These are phyloP conservation scores for Cercospora citrullina DNA, from an alignment of 2,329 filamentous ascomycete genomes.

Conservation along the genomic window DNA sequence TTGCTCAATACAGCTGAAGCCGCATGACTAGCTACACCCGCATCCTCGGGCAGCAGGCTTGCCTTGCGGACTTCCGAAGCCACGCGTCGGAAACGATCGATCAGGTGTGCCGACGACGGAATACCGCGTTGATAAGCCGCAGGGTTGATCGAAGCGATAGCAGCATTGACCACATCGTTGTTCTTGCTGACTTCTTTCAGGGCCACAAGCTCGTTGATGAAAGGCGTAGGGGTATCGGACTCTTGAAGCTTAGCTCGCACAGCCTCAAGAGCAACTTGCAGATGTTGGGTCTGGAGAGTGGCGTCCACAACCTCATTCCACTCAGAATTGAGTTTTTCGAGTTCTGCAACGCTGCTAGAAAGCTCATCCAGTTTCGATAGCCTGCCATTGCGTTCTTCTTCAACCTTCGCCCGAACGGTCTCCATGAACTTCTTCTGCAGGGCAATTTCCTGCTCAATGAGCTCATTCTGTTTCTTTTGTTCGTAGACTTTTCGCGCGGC, in stretches of 20 bases:
- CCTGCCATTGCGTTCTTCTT: constrained; percentile 82
- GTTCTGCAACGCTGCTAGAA: constrained; percentile 71
- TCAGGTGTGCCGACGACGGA: constrained; percentile 76
- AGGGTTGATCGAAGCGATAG: constrained; percentile 95
- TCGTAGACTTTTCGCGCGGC: constrained; percentile 78
- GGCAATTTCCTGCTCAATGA: constrained; percentile 85
- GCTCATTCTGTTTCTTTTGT: constrained; percentile 77
- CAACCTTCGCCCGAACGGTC: constrained; percentile 77
- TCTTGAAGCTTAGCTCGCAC: constrained; percentile 81
- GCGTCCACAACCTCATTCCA: constrained; percentile 90
- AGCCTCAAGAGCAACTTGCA: constrained; percentile 92
- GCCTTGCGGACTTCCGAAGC: constrained; percentile 92
- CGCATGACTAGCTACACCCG: constrained; percentile 90
- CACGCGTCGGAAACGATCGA: constrained; percentile 94
- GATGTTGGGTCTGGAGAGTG: constrained; percentile 91
- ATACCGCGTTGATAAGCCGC: constrained; percentile 90
- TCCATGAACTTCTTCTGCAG: constrained; percentile 82
- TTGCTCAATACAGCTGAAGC: constrained; percentile 88
- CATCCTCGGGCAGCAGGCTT: constrained; percentile 84
- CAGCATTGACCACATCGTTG: constrained; percentile 76
- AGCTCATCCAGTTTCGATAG: constrained; percentile 83
- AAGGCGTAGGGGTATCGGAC: constrained; percentile 70
- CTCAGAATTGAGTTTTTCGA: constrained; percentile 82
- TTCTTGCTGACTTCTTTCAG: constrained; percentile 88
- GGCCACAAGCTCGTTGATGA: constrained; percentile 88